A percentile compares a stretch with the other conserved stretches of the same genome.
Conservation (phyloP, 371 early-diverging fungal genomes). For the Basidiobolus meristosporus region DNA sequence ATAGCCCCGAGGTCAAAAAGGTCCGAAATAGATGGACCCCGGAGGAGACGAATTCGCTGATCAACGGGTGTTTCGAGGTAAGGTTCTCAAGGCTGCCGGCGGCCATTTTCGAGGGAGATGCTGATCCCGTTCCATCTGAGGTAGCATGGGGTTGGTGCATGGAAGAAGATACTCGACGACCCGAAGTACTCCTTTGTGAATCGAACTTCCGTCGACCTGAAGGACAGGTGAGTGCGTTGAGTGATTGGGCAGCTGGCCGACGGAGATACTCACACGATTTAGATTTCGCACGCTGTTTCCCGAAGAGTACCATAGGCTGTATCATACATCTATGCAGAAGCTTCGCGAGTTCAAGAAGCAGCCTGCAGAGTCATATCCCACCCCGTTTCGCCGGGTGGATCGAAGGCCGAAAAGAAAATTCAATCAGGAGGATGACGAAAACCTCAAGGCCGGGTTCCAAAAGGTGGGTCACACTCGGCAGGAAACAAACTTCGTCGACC, state of each 20-base stretch:
- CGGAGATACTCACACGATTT: too few relatives aligned
- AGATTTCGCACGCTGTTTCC: conserved; percentile 1
- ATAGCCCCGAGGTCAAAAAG: too few relatives aligned
- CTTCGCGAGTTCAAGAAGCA: not conserved
- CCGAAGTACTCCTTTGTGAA: conserved; percentile 1
- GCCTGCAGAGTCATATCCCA: not conserved
- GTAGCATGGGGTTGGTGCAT: conserved; percentile 1
- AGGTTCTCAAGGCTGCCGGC: too few relatives aligned
- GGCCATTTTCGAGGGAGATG: too few relatives aligned
- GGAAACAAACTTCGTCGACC: not conserved
- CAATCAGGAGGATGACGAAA: not conserved
- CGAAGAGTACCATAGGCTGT: not conserved
- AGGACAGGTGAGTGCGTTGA: not conserved
- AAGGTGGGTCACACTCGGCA: not conserved
- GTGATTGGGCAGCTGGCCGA: too few relatives aligned
- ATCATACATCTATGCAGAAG: not conserved
- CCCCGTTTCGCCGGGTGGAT: not conserved
- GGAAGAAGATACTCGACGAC: conserved; percentile 1
- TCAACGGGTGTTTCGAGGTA: too few relatives aligned
- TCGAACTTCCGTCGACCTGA: conserved; percentile 1
- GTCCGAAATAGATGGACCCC: too few relatives aligned
- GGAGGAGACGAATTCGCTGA: too few relatives aligned
- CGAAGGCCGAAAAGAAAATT: conserved; percentile 1
- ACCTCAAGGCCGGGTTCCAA: not conserved
- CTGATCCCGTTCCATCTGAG: too few relatives aligned